phyloP scores from a whole-genome alignment of 306 rosid species.

The Sindora glabra region DNA sequence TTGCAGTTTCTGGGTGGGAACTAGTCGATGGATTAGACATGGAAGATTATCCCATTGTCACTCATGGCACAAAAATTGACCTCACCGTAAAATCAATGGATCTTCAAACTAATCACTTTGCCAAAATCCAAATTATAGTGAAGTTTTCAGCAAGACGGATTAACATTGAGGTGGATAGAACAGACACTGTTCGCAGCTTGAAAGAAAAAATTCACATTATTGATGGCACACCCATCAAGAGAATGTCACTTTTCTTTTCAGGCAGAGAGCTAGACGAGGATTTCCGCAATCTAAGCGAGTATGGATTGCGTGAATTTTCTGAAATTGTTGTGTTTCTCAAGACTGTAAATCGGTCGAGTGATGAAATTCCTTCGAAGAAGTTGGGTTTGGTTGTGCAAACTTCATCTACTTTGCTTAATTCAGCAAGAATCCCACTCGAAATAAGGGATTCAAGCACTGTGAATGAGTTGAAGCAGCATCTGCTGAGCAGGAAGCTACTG shows the following conservation, averaged over 20 bases:
- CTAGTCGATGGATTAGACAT: conserved; percentile 75
- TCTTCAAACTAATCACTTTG: conserved; percentile 3
- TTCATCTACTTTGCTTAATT: conserved; percentile 68
- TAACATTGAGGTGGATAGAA: conserved; percentile 50
- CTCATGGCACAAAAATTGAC: conserved; percentile 67
- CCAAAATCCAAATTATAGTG: conserved; percentile 42
- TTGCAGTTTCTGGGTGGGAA: conserved; percentile 66
- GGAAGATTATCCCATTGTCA: conserved; percentile 81
- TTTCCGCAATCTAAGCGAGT: conserved; percentile 47
- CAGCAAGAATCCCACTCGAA: conserved; percentile 71
- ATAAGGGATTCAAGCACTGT: conserved; percentile 54
- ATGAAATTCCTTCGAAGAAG: conserved; percentile 39
- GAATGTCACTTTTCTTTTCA: conserved; percentile 51
- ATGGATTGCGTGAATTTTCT: conserved; percentile 48
- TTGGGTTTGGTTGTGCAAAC: conserved; percentile 58
- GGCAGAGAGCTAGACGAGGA: conserved; percentile 62
- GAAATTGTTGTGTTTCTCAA: conserved; percentile 55
- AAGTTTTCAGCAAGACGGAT: conserved; percentile 45
- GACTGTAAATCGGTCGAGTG: conserved; percentile 32
- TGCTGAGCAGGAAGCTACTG: conserved; percentile 45
- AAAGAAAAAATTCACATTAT: conserved; percentile 73
- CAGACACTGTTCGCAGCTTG: conserved; percentile 65
- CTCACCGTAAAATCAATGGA: conserved; percentile 39
- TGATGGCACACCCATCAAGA: conserved; percentile 50
- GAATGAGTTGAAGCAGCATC: conserved; percentile 47